A percentile compares a stretch with the other conserved stretches of the same genome.
These are phyloP conservation scores for Arthrobotrys musiformis DNA, from an alignment of 2,329 filamentous ascomycete genomes.

Conservation along the genomic window DNA sequence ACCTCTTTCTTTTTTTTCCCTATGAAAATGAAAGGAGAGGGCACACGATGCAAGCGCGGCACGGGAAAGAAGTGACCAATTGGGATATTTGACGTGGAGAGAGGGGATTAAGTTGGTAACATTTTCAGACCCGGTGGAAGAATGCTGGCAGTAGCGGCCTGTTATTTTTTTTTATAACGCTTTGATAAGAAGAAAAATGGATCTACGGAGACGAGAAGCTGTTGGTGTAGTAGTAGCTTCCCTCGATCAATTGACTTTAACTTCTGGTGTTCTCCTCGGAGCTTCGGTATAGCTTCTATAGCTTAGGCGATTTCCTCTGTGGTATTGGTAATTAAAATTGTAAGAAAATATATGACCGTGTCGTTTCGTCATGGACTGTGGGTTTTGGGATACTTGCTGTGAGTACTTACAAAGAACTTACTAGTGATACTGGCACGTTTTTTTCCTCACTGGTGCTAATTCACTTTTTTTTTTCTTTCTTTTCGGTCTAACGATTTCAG, in stretches of 20 bases:
- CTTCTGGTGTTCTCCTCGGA: neutral
- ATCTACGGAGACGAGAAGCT: neutral
- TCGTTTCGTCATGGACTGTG: constrained; percentile 41
- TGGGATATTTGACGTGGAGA: constrained; percentile 55
- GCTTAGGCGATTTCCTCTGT: neutral
- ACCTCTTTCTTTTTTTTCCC: neutral
- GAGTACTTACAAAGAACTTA: neutral
- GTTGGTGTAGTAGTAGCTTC: neutral
- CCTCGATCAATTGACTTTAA: constrained; percentile 11
- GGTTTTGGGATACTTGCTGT: neutral
- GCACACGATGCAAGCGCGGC: constrained; percentile 54
- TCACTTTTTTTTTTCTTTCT: neutral
- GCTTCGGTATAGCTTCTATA: neutral
- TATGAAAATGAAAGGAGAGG: constrained; percentile 16
- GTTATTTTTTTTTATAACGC: constrained; percentile 13
- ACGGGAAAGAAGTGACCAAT: constrained; percentile 54
- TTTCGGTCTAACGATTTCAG: constrained; percentile 54
- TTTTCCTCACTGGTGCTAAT: constrained; percentile 1
- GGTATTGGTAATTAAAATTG: neutral
- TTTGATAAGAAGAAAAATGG: constrained; percentile 23
- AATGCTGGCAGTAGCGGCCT: constrained; percentile 17
- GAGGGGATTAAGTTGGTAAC: constrained; percentile 26
- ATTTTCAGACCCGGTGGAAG: constrained; percentile 9
- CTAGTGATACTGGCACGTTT: constrained; percentile 9
- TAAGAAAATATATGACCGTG: constrained; percentile 28